phyloP scores from a whole-genome alignment of 2,329 filamentous ascomycete species.

The Cercospora zeina region DNA sequence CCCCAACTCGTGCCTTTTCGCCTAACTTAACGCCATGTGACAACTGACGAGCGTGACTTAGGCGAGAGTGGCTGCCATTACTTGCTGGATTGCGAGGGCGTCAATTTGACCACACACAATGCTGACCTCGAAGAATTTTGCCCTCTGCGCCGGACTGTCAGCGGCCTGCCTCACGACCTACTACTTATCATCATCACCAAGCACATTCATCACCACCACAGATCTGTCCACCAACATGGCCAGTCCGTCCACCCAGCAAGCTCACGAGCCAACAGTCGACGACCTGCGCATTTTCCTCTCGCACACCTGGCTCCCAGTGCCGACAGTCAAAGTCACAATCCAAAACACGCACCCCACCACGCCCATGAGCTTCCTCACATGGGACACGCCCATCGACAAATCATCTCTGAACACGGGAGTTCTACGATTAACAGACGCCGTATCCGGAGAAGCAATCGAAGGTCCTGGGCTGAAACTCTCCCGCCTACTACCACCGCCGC shows the following conservation, averaged over 20 bases:
- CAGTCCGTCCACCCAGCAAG: slow-evolving; percentile 1
- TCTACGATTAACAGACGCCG: slow-evolving; percentile 39
- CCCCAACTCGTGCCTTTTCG: not conserved
- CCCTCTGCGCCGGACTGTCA: not conserved
- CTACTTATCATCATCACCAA: not conserved
- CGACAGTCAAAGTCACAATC: slow-evolving; percentile 40
- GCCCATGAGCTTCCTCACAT: slow-evolving; percentile 44
- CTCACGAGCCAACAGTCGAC: slow-evolving; percentile 7
- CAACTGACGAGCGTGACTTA: not conserved
- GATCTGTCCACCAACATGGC: not conserved
- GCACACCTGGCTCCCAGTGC: slow-evolving; percentile 6
- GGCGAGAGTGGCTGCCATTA: too few relatives aligned
- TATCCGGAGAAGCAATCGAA: slow-evolving; percentile 36
- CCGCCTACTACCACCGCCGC: slow-evolving; percentile 42
- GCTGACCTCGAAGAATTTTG: not conserved
- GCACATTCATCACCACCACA: not conserved
- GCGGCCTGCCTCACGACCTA: not conserved
- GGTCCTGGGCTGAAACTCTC: slow-evolving; percentile 41
- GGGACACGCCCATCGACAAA: slow-evolving; percentile 46
- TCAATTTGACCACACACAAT: not conserved
- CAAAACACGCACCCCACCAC: slow-evolving; percentile 41
- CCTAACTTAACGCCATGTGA: slow-evolving; percentile 1
- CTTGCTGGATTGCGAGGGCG: too few relatives aligned
- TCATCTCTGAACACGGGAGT: slow-evolving; percentile 44
- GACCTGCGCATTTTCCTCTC: slow-evolving; percentile 17